phyloP scores from a whole-genome alignment of 139 green algal genomes.

The Volvox reticuliferus region DNA sequence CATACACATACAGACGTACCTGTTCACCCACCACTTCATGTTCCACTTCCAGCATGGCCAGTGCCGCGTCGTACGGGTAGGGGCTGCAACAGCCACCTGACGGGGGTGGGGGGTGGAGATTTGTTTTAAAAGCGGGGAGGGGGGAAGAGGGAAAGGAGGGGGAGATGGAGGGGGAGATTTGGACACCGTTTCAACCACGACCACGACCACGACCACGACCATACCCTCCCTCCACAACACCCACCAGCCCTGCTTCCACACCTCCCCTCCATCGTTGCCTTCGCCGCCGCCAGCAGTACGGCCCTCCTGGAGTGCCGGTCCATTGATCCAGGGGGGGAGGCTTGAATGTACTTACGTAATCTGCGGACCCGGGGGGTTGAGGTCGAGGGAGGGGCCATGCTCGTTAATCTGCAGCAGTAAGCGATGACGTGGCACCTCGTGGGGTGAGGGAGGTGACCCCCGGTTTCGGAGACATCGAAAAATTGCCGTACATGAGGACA shows the following conservation, averaged over 20 bases:
- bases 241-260: constrained; percentile 19
- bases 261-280: constrained; percentile 50
- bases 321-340: constrained; percentile 39
- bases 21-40: constrained; percentile 47
- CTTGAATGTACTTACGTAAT: constrained; percentile 51
- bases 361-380: not conserved
- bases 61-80: constrained; percentile 80
- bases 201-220: not conserved
- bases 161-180: not conserved
- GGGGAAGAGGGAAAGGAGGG: not conserved
- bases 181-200: not conserved
- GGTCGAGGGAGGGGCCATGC: not conserved
- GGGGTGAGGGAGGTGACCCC: no score
- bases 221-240: not conserved
- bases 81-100: constrained; percentile 63
- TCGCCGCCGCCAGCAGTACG: constrained; percentile 23
- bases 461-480: no score
- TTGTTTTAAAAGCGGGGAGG: no score
- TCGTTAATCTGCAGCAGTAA: no score
- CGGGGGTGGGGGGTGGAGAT: no score
- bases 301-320: constrained; percentile 29
- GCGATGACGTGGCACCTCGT: no score
- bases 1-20: not conserved
- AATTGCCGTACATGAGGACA: no score
- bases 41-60: constrained; percentile 78